Percentiles rank a stretch among this genome's conserved stretches.
Evolutionary conservation across 2,329 filamentous ascomycete species (phyloP).

Genomic region (Botrytis deweyae): DNA sequence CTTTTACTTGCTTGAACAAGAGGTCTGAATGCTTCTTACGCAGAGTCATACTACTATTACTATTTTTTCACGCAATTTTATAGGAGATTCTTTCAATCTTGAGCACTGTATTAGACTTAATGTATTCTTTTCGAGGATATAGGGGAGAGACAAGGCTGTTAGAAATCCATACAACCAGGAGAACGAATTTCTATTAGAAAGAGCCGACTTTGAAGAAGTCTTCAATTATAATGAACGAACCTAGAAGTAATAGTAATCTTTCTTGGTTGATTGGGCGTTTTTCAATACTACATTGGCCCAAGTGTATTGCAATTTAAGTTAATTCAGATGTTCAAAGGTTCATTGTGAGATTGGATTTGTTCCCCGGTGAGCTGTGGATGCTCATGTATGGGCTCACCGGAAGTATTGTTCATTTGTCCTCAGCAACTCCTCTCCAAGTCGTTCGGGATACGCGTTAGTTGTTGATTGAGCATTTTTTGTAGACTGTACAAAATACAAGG

Average conservation of each 20-base stretch:
- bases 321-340: neutral
- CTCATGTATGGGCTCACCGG: neutral
- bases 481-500: neutral
- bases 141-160: neutral
- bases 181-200: neutral
- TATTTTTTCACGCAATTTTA: too few species aligned
- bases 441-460: neutral
- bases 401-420: neutral
- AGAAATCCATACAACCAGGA: neutral
- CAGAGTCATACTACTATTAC: neutral
- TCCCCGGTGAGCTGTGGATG: neutral
- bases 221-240: neutral
- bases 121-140: neutral
- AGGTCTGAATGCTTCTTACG: neutral
- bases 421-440: neutral
- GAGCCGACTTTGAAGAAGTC: neutral
- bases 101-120: neutral
- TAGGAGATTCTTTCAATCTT: too few species aligned
- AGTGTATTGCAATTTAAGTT: accelerated
- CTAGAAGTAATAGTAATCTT: neutral
- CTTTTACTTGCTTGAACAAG: neutral
- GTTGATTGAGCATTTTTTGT: neutral
- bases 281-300: neutral
- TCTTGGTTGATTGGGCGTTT: neutral
- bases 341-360: neutral